Evolutionary conservation across 2,329 filamentous ascomycete genomes (phyloP), one percentile per base, ranked within the genome.

Genomic region (Basipetospora sp.): DNA sequence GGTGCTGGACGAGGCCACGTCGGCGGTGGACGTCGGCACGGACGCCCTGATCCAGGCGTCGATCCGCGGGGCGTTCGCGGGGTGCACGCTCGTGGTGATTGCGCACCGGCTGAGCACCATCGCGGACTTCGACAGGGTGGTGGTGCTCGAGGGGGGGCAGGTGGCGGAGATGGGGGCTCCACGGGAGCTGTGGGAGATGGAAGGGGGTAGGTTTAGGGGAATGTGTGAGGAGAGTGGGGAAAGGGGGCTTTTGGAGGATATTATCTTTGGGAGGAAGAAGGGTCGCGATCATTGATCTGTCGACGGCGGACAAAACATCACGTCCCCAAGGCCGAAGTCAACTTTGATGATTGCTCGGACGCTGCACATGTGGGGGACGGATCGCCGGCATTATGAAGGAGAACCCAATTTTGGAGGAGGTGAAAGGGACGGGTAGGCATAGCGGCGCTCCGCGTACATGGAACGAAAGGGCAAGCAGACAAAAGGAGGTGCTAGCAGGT

Each of bases 1-100:
- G 71, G 74, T 87, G 2, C 67, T 87, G 1, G 81, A 88, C 51
- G 81, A 87, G 58, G 81, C 82, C 1, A 88, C 82, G 0, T 78
- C 72, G 3, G 80, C 81, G 0, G 80, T 87, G 3, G 81, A 86
- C 53, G 83, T 84, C 76, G 63, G 68, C 29, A 86, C 81, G 0
- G 81, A 87, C 51, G 61, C 67, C 1, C 65, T 83, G 18, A 86
- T 86, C 48, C 80, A 86, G 58, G 68, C 75, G 5, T 74, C 67
- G 36, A 84, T 86, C 46, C 67, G 79, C 16, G 73, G 80, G 48
- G 77, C 83, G 51, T 84, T 84, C 44, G 71, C 65, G 1, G 72
- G 72, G 43, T 71, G 69, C 29, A 84, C 80, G 1, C 59, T 85
- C 19, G 56, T 86, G 14, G 79, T 84, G 14, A 85, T 86, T 51